Conservation (phyloP, 2,329 filamentous ascomycete species). For the Simplicillium aogashimaense region DNA sequence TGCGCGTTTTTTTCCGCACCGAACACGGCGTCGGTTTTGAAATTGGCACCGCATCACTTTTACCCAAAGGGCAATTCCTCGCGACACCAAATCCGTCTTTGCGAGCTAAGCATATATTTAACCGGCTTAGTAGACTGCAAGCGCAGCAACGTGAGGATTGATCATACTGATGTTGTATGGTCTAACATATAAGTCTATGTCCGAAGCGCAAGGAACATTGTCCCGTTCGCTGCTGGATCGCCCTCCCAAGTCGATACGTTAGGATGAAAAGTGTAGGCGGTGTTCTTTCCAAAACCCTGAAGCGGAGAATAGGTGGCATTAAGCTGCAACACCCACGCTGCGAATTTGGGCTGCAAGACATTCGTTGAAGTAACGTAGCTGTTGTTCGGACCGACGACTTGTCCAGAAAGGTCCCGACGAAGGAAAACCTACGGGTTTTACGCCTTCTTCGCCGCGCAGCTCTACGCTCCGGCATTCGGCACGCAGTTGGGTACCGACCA, state of each 20-base stretch:
- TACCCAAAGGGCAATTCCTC: too few species aligned
- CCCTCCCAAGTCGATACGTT: constrained; percentile 55
- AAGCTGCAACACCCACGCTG: constrained; percentile 69
- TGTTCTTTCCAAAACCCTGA: constrained; percentile 33
- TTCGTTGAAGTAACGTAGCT: constrained; percentile 60
- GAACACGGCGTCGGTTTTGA: too few species aligned
- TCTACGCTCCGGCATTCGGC: constrained; percentile 58
- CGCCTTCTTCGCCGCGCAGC: constrained; percentile 63
- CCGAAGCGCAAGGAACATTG: constrained; percentile 74
- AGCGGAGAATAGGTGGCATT: constrained; percentile 62
- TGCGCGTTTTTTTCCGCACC: too few species aligned
- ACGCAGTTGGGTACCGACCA: constrained; percentile 41
- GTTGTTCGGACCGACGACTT: constrained; percentile 68
- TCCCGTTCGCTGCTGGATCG: constrained; percentile 64
- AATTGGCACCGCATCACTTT: too few species aligned
- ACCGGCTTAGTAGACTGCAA: constrained; percentile 70
- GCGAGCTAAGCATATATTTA: too few species aligned
- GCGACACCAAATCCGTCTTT: too few species aligned
- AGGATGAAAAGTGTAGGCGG: constrained; percentile 64
- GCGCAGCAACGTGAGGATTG: constrained; percentile 67
- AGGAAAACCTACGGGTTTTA: constrained; percentile 64
- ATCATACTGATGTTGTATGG: constrained; percentile 67
- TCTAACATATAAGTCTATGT: constrained; percentile 56
- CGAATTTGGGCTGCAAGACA: constrained; percentile 52
- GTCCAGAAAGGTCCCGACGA: constrained; percentile 61